Conservation (phyloP, 306 rosid genomes). For the Amphicarpaea edgeworthii region DNA sequence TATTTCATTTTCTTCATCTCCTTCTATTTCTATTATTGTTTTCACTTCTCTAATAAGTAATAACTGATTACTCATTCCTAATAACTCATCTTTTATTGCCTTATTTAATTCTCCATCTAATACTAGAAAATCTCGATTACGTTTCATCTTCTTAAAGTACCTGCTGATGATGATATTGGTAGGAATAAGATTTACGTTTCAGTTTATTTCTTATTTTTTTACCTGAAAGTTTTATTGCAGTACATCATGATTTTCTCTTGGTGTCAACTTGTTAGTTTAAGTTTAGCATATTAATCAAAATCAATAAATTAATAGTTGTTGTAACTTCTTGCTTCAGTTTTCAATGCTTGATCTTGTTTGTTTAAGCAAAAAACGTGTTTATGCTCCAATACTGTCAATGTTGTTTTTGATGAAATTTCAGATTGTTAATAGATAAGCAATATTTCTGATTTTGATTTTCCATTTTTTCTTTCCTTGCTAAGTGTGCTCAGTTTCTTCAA, state of each 20-base stretch:
- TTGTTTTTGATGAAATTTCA: conserved; percentile 20
- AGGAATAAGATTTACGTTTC: conserved; percentile 35
- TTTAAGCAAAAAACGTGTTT: conserved; percentile 18
- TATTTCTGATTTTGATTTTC: conserved; percentile 31
- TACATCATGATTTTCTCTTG: background rate
- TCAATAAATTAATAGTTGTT: conserved; percentile 15
- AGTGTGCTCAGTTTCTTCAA: conserved; percentile 47
- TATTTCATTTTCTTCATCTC: conserved; percentile 35
- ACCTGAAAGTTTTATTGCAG: background rate
- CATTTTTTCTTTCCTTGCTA: conserved; percentile 11
- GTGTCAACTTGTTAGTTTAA: conserved; percentile 26
- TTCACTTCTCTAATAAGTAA: conserved; percentile 27
- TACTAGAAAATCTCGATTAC: background rate
- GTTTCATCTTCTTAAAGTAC: conserved; percentile 35
- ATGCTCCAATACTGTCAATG: background rate
- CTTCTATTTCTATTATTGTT: conserved; percentile 25
- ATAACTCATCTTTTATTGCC: background rate
- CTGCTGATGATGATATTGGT: conserved; percentile 8
- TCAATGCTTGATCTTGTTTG: conserved; percentile 45
- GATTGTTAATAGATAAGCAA: conserved; percentile 5
- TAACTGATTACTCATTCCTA: background rate
- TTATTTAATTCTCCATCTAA: conserved; percentile 9
- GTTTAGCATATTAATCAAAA: conserved; percentile 13
- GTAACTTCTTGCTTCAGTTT: background rate
- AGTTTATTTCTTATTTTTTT: conserved; percentile 2